Conservation (phyloP, 202 grass and related monocot genomes). For the Alloteropsis angusta region DNA sequence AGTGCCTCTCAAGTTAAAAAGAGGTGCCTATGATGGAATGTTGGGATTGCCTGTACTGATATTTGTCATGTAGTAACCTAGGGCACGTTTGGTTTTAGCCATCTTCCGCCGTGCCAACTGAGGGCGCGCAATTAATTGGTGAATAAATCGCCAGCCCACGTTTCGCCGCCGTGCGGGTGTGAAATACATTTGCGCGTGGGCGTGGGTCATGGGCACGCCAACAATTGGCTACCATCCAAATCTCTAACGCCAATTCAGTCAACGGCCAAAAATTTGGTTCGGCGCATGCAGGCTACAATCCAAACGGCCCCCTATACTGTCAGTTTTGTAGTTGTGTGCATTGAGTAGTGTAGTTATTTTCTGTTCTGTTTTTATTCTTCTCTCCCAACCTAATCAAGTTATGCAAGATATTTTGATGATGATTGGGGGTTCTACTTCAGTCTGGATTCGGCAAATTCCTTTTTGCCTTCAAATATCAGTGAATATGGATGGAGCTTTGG, state of each 20-base stretch:
- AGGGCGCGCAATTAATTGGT: no score
- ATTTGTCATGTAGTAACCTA: not conserved
- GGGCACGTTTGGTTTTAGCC: no score
- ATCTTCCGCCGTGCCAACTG: no score
- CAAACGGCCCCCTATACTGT: no score
- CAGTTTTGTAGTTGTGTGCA: not conserved
- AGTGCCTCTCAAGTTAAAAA: not conserved
- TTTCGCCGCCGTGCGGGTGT: no score
- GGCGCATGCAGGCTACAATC: no score
- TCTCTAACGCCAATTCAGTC: no score
- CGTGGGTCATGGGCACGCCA: no score
- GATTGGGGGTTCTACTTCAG: not conserved
- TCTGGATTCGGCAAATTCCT: not conserved
- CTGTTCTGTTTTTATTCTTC: not conserved
- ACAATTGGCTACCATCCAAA: no score
- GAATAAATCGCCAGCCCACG: no score
- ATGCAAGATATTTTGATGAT: not conserved
- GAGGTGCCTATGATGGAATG: not conserved
- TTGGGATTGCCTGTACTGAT: not conserved
- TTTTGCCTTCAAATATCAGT: not conserved
- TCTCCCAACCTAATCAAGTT: not conserved
- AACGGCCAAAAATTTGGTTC: no score
- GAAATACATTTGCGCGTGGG: no score
- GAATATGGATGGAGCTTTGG: not conserved
- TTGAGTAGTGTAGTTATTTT: not conserved